Conservation (phyloP, 2,329 filamentous ascomycete species). For the Sclerotiophoma versabilis region DNA sequence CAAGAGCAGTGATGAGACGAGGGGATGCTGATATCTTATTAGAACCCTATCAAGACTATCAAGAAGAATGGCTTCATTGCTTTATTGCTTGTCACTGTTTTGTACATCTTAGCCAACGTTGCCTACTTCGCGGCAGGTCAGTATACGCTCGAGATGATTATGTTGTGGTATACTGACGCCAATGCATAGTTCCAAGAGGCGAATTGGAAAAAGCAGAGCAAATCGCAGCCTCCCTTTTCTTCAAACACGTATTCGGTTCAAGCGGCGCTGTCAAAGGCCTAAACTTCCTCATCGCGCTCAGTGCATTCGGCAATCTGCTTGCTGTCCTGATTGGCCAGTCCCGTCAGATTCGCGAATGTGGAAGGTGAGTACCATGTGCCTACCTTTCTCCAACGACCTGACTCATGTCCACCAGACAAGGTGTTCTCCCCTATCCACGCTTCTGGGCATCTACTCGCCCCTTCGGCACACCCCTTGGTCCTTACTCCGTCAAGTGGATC, state of each 20-base stretch:
- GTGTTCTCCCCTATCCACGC: conserved; percentile 65
- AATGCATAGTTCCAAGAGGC: conserved; percentile 55
- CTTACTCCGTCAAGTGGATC: conserved; percentile 65
- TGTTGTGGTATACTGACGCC: background rate
- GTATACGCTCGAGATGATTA: background rate
- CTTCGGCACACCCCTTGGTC: conserved; percentile 67
- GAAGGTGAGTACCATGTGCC: conserved; percentile 36
- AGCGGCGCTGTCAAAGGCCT: conserved; percentile 59
- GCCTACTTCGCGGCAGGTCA: conserved; percentile 65
- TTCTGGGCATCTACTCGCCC: conserved; percentile 69
- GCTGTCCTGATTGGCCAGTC: conserved; percentile 63
- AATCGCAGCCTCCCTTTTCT: conserved; percentile 65
- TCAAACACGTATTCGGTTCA: conserved; percentile 62
- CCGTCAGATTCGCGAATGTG: conserved; percentile 66
- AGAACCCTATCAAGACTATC: conserved; percentile 63
- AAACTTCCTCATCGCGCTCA: conserved; percentile 64
- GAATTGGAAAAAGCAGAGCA: conserved; percentile 59
- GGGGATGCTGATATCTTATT: background rate
- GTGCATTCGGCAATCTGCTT: conserved; percentile 66
- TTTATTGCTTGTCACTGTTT: conserved; percentile 57
- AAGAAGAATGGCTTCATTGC: conserved; percentile 56
- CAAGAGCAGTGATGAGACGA: no score
- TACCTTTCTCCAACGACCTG: accelerated
- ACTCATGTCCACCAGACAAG: conserved; percentile 53
- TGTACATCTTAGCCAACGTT: conserved; percentile 67